These are phyloP conservation scores for Cucurbitaria berberidis DNA, from an alignment of 2,329 filamentous ascomycete genomes.

Conservation along the genomic window DNA sequence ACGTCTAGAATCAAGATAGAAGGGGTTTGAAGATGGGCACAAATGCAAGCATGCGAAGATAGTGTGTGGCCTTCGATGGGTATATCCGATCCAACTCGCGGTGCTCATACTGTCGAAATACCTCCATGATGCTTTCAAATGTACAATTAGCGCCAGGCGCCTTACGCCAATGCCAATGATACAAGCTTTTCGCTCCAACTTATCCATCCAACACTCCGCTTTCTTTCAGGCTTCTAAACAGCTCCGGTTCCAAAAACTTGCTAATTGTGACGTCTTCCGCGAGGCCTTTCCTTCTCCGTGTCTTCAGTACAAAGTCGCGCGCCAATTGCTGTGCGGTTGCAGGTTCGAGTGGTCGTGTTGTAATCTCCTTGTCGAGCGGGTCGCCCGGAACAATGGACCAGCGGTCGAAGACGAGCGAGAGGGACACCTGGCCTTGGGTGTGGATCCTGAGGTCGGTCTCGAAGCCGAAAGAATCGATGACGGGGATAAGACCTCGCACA, in stretches of 20 bases:
- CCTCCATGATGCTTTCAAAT: conserved; percentile 2
- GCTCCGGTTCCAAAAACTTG: conserved; percentile 94
- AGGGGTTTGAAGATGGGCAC: no score
- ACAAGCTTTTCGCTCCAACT: conserved; percentile 3
- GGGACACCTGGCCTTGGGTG: conserved; percentile 88
- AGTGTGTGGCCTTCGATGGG: background rate
- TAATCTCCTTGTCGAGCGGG: conserved; percentile 85
- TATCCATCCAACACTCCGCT: conserved; percentile 79
- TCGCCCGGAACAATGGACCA: conserved; percentile 97
- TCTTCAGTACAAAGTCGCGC: conserved; percentile 96
- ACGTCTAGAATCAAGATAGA: no score
- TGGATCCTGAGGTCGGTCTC: conserved; percentile 97
- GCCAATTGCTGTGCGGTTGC: conserved; percentile 88
- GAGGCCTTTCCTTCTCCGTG: conserved; percentile 86
- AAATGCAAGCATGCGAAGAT: background rate
- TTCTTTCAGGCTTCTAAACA: conserved; percentile 86
- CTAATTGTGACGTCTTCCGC: conserved; percentile 95
- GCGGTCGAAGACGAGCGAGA: conserved; percentile 91
- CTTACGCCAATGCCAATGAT: conserved; percentile 19
- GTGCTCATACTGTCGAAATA: background rate
- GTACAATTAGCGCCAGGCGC: conserved; percentile 5
- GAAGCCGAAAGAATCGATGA: conserved; percentile 97
- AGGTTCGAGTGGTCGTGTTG: conserved; percentile 83
- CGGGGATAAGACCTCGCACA: conserved; percentile 87
- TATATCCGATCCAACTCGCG: background rate